Percentiles rank a stretch among this genome's conserved stretches.
These are phyloP conservation scores for Scortechinia acanthostroma DNA, from an alignment of 2,329 filamentous ascomycete genomes.

Conservation along the genomic window DNA sequence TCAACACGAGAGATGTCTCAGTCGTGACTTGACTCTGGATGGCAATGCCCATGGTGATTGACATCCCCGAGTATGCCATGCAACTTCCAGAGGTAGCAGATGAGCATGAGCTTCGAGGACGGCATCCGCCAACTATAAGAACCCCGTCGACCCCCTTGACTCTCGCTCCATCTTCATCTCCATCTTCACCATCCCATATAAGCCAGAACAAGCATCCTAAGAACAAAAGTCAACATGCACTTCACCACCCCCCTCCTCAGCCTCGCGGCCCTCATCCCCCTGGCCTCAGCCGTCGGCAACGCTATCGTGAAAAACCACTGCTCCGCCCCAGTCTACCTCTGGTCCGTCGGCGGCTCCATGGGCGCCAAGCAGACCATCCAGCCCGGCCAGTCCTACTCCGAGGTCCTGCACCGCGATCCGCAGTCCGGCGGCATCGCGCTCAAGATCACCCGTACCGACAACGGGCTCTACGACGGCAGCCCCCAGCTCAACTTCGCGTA, in stretches of 20 bases:
- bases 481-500: not conserved
- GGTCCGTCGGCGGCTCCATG: conserved; percentile 20
- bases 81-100: too few species aligned
- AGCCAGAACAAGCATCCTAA: not conserved
- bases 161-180: not conserved
- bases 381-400: not conserved
- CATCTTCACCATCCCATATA: not conserved
- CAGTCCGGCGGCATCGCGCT: conserved; percentile 1
- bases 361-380: conserved; percentile 8
- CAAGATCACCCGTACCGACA: not conserved
- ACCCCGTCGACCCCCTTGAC: too few species aligned
- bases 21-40: too few species aligned
- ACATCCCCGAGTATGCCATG: too few species aligned
- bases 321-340: conserved; percentile 19
- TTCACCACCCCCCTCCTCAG: conserved; percentile 7
- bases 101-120: too few species aligned
- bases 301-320: conserved; percentile 24
- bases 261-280: conserved; percentile 5
- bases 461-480: conserved; percentile 1
- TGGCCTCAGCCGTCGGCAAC: conserved; percentile 12
- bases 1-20: too few species aligned
- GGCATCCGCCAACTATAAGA: too few species aligned
- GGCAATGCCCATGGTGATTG: too few species aligned
- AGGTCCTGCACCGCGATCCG: not conserved
- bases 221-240: not conserved